phyloP scores from a whole-genome alignment of 331 rosid species.

The Phaseolus coccineus region DNA sequence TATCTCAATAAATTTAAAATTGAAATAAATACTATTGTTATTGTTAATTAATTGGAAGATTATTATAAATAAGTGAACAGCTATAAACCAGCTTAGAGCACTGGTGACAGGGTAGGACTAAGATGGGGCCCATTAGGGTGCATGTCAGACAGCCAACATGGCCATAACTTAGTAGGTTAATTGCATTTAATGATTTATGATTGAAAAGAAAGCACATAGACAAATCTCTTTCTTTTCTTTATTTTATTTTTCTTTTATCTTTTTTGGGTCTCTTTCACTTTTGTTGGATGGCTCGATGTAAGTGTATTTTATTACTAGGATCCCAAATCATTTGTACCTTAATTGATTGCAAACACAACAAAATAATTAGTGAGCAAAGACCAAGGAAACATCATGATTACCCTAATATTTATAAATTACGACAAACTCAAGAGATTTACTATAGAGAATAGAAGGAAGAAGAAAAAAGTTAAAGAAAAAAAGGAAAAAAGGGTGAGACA shows the following conservation, averaged over 20 bases:
- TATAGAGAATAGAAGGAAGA: constrained; percentile 16
- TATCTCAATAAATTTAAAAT: too few species aligned
- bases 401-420: constrained; percentile 53
- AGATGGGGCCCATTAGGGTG: constrained; percentile 56
- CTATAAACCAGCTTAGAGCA: constrained; percentile 20
- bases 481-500: constrained; percentile 28
- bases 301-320: constrained; percentile 44
- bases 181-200: constrained; percentile 60
- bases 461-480: neutral
- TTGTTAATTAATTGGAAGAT: neutral
- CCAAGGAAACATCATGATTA: constrained; percentile 72
- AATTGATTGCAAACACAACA: constrained; percentile 69
- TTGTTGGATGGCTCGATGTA: constrained; percentile 55
- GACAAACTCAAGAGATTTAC: constrained; percentile 42
- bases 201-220: constrained; percentile 49
- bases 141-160: constrained; percentile 82
- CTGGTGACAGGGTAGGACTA: constrained; percentile 9
- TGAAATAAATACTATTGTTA: too few species aligned
- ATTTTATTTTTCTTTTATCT: constrained; percentile 10
- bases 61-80: constrained; percentile 21
- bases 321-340: constrained; percentile 55
- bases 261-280: constrained; percentile 39
- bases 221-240: constrained; percentile 6
- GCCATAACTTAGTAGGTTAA: constrained; percentile 52
- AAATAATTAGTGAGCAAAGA: constrained; percentile 67